These are phyloP conservation scores for Ceratocystis ficicola DNA, from an alignment of 2,329 filamentous ascomycete genomes.

Conservation along the genomic window DNA sequence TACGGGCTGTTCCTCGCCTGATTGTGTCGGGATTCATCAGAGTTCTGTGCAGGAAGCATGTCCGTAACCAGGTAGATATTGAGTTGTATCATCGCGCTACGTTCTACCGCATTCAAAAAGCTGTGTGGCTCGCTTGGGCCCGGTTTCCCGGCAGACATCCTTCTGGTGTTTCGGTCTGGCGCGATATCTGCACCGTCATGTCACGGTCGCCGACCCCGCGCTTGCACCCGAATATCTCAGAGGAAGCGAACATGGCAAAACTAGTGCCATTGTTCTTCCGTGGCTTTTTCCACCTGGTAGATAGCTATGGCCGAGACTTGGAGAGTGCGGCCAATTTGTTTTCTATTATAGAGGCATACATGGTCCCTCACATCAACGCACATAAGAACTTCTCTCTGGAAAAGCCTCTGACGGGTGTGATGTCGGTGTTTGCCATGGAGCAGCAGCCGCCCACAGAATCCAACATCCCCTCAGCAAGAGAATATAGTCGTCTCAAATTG, in stretches of 20 bases:
- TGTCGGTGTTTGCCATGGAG: conserved; percentile 15
- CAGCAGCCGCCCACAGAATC: not conserved
- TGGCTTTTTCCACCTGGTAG: conserved; percentile 15
- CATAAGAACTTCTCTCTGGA: conserved; percentile 1
- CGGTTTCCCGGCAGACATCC: conserved; percentile 14
- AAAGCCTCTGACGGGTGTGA: not conserved
- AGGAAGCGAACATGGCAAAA: conserved; percentile 12
- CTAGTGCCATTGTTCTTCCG: conserved; percentile 15
- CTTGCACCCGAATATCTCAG: conserved; percentile 18
- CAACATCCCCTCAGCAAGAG: not conserved
- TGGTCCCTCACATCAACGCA: conserved; percentile 16
- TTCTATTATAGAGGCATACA: conserved; percentile 17
- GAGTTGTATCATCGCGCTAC: conserved; percentile 16
- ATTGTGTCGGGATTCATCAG: conserved; percentile 21
- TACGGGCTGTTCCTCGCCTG: conserved; percentile 18
- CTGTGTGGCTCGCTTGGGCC: conserved; percentile 17
- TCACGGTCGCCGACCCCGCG: conserved; percentile 16
- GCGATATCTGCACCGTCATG: conserved; percentile 7
- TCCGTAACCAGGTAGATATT: conserved; percentile 11
- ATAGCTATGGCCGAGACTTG: conserved; percentile 19
- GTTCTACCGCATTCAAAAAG: conserved; percentile 21
- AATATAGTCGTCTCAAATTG: conserved; percentile 14
- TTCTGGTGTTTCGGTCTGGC: conserved; percentile 12
- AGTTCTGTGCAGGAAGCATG: conserved; percentile 21
- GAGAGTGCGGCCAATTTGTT: conserved; percentile 4